These are phyloP conservation scores for Trichophaea hybrida DNA, from an alignment of 2,329 filamentous ascomycete genomes.

Conservation along the genomic window DNA sequence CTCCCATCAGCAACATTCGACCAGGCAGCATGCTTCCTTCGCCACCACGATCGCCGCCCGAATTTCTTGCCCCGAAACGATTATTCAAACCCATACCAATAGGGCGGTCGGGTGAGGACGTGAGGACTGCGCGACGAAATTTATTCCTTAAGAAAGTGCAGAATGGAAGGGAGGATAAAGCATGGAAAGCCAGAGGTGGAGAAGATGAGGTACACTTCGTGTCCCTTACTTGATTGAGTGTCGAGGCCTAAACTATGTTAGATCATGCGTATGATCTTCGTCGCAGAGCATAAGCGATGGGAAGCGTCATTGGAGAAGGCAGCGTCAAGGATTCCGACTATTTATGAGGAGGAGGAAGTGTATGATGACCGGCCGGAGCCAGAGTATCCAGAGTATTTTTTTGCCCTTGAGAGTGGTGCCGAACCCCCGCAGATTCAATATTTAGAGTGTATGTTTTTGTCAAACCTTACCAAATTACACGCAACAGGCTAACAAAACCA, in stretches of 20 bases:
- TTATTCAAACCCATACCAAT: constrained; percentile 46
- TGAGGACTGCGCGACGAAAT: constrained; percentile 48
- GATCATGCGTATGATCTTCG: constrained; percentile 32
- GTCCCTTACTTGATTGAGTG: neutral
- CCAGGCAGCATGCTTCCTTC: constrained; percentile 15
- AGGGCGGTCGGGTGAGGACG: constrained; percentile 43
- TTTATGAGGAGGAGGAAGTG: constrained; percentile 26
- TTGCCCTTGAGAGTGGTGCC: neutral
- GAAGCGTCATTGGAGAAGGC: constrained; percentile 28
- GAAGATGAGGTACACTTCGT: constrained; percentile 41
- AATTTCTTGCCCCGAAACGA: constrained; percentile 17
- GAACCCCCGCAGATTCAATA: neutral
- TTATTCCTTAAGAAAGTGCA: constrained; percentile 56
- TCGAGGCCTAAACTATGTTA: constrained; percentile 1
- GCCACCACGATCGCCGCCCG: constrained; percentile 18
- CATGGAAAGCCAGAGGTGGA: constrained; percentile 47
- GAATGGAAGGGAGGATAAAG: constrained; percentile 44
- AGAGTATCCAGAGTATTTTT: constrained; percentile 7
- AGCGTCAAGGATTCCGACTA: constrained; percentile 24
- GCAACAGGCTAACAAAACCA: neutral
- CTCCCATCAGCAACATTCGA: constrained; percentile 4
- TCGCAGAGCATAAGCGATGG: constrained; percentile 31
- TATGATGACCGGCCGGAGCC: constrained; percentile 17
- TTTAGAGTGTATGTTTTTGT: neutral
- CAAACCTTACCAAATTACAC: neutral